Conservation (phyloP, 208 protist genomes). For the Wallacemonas sp. region DNA sequence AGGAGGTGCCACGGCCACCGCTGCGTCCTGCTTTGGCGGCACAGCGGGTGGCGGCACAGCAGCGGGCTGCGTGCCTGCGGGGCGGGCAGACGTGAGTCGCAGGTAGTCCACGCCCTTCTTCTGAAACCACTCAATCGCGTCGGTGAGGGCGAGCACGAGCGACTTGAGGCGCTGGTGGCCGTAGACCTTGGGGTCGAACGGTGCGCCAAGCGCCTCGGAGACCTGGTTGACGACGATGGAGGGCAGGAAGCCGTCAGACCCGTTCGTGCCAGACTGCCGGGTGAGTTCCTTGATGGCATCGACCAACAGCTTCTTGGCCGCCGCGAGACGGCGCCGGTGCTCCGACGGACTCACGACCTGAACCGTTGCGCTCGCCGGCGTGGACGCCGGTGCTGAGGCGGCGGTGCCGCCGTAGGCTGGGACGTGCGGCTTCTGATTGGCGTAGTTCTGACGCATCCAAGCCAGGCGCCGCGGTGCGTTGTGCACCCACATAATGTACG, state of each 20-base stretch:
- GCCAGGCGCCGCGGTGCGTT: slow-evolving; percentile 2
- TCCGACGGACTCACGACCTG: background rate
- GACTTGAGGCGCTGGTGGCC: slow-evolving; percentile 1
- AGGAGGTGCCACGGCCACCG: too few species aligned
- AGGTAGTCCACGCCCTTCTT: slow-evolving; percentile 2
- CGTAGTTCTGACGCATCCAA: slow-evolving; percentile 1
- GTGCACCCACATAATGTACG: background rate
- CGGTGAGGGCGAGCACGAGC: background rate
- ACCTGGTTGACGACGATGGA: background rate
- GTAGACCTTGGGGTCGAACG: slow-evolving; percentile 7
- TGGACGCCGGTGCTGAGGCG: background rate
- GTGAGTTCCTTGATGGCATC: background rate
- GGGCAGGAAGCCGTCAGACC: slow-evolving; percentile 1
- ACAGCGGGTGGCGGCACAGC: background rate
- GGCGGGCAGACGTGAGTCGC: background rate
- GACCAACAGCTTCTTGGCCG: slow-evolving; percentile 2
- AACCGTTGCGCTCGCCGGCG: too few species aligned
- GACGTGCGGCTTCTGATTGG: background rate
- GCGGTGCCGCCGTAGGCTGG: background rate
- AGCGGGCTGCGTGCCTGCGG: background rate
- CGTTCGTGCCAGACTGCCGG: background rate
- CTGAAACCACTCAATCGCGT: slow-evolving; percentile 1
- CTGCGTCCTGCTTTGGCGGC: too few species aligned
- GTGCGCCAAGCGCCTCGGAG: background rate
- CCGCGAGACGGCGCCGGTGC: background rate